These are phyloP conservation scores for Rhodotorula diobovata DNA, from an alignment of 768 basidiomycete species.

Conservation along the genomic window DNA sequence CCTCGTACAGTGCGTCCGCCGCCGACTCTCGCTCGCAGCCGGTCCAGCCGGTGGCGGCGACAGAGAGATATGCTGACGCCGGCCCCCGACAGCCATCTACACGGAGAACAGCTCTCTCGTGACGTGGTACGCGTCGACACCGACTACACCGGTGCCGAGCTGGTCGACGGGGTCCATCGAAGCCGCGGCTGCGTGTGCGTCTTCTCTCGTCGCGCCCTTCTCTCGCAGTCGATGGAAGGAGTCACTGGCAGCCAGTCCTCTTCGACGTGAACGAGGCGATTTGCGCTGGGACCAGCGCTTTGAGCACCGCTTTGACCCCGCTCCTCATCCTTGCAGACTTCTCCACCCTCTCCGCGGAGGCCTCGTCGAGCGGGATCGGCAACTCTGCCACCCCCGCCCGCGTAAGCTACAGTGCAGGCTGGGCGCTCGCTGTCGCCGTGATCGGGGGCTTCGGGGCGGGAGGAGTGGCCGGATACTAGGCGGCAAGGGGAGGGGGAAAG, in stretches of 20 bases:
- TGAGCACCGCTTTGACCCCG: no score
- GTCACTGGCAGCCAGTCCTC: no score
- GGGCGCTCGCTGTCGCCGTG: no score
- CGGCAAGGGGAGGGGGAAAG: no score
- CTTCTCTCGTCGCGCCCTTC: neutral
- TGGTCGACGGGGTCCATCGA: neutral
- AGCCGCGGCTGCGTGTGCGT: neutral
- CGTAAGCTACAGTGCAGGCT: no score
- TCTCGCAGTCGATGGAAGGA: no score
- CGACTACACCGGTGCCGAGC: neutral
- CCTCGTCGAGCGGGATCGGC: neutral
- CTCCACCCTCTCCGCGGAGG: neutral
- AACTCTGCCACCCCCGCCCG: neutral
- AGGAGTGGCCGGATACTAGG: no score
- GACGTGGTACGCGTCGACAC: constrained; percentile 5
- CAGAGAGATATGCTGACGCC: neutral
- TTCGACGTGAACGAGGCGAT: no score
- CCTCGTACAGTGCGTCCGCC: neutral
- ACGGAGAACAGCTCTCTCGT: neutral
- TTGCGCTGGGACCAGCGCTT: no score
- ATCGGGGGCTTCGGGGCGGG: no score
- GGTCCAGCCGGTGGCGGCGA: no score
- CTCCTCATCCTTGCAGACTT: no score
- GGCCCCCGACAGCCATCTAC: neutral
- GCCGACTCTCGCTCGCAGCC: neutral